A percentile compares a stretch with the other conserved stretches of the same genome.
phyloP scores from a whole-genome alignment of 345 rosid genomes.

The Hibiscus tridactylites region DNA sequence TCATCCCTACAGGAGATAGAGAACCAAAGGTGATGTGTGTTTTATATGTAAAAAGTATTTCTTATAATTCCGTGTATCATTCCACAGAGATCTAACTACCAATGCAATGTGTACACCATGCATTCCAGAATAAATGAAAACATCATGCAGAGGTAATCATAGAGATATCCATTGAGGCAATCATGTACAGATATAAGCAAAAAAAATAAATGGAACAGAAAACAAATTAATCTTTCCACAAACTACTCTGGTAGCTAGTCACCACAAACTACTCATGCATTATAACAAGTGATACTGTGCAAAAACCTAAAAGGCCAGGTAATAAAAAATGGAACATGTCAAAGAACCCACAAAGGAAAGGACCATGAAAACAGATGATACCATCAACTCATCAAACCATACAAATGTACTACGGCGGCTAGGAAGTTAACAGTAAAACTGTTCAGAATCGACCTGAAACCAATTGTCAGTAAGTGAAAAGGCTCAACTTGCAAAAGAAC shows the following conservation, averaged over 20 bases:
- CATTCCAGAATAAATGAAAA: neutral
- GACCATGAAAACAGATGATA: neutral
- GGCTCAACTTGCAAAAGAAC: neutral
- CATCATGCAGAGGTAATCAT: neutral
- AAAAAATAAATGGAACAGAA: neutral
- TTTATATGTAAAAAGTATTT: neutral
- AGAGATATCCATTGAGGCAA: neutral
- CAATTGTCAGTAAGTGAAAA: neutral
- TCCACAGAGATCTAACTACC: neutral
- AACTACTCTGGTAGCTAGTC: neutral
- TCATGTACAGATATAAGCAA: neutral
- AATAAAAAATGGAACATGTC: neutral
- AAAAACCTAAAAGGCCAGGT: neutral
- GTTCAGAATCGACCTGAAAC: neutral
- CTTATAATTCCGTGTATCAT: neutral
- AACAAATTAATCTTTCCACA: neutral
- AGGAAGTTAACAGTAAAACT: neutral
- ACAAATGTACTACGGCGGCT: neutral
- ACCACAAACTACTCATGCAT: neutral
- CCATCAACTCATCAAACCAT: neutral
- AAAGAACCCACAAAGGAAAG: neutral
- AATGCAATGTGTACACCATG: neutral
- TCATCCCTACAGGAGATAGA: conserved; percentile 62
- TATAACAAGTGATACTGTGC: neutral
- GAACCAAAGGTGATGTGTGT: neutral